These are phyloP conservation scores for Penicillium waksmanii DNA, from an alignment of 495 filamentous ascomycete genomes.

Conservation along the genomic window DNA sequence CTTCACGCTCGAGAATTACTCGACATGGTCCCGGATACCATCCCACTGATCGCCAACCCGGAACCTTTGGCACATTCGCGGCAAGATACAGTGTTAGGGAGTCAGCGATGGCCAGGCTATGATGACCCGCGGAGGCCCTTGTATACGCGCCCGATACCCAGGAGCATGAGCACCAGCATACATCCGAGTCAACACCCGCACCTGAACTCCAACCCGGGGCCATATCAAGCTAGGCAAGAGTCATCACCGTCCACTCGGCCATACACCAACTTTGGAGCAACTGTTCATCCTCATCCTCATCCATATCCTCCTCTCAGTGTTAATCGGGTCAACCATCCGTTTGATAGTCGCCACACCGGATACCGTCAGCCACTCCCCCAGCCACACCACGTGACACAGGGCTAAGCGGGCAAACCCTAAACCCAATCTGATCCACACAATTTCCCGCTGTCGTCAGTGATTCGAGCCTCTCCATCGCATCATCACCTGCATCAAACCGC, in stretches of 20 bases:
- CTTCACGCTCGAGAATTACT: constrained; percentile 16
- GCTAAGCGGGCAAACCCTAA: constrained; percentile 37
- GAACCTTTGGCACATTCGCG: constrained; percentile 9
- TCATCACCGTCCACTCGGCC: neutral
- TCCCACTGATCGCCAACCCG: constrained; percentile 4
- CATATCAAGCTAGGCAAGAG: neutral
- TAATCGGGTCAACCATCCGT: neutral
- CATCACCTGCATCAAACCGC: constrained; percentile 35
- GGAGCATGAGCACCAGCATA: neutral
- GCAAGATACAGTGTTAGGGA: constrained; percentile 9
- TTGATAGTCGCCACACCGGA: neutral
- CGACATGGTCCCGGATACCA: neutral
- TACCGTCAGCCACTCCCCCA: neutral
- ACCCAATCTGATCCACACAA: constrained; percentile 36
- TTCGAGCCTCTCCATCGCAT: constrained; percentile 21
- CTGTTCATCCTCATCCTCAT: neutral
- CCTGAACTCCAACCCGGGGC: neutral
- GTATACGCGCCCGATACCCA: neutral
- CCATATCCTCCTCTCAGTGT: neutral
- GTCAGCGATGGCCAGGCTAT: neutral
- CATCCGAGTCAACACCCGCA: neutral
- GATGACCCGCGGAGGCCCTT: constrained; percentile 4
- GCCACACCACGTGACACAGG: constrained; percentile 30
- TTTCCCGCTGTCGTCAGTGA: constrained; percentile 22
- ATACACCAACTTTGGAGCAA: neutral